Base-by-base conservation (phyloP, 768 basidiomycete genomes). In the Brasilioporus rufonigricans region DNA sequence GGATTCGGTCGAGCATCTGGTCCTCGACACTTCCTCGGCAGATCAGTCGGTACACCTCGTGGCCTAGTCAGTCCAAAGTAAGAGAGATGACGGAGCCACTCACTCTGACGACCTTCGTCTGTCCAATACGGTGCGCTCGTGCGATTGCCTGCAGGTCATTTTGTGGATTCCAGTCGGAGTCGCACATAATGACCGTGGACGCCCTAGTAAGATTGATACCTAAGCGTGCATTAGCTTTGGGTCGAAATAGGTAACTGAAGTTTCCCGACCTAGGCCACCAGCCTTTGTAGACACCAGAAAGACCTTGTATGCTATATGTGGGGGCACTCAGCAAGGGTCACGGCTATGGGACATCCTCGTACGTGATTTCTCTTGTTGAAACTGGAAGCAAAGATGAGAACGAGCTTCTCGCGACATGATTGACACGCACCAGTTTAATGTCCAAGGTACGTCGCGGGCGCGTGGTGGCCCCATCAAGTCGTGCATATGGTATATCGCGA, bases 101-200 rank as follows among this genome's bases (percentile, higher is more conserved):
- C 61, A 83, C 82, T 67, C 86, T 81, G 56, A 90, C 88, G 24
- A 73, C 73, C 62, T 87, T 87, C 48, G 80, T 87, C 66, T 90
- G 88, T 7, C 88, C 88, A 50, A 89, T 87, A 11, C 91, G 81
- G 67, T 92, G 91, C 0, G 91, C 91, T 39, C 91, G 79, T 23
- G 91, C 91, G 68, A 92, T 90, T 1, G 91, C 91, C 70, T 92
- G 90, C 7, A 92, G 72, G 66, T 93, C 91, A 65, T 89, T 91
- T 68, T 91, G 81, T 16, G 83, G 83, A 65, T 84, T 84, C 82
- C 83, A 84, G 44, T 83, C 82, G 0, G 77, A 80, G 66, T 92
- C 90, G 59, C 85, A 87, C 77, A 92, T 87, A 65, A 91, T 84
- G 58, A 90, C 88, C 4, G 83, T 85, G 44, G 88, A 81, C 5